A percentile compares a stretch with the other conserved stretches of the same genome.
phyloP scores from a whole-genome alignment of 768 basidiomycete species.

The Amanita rimosa region DNA sequence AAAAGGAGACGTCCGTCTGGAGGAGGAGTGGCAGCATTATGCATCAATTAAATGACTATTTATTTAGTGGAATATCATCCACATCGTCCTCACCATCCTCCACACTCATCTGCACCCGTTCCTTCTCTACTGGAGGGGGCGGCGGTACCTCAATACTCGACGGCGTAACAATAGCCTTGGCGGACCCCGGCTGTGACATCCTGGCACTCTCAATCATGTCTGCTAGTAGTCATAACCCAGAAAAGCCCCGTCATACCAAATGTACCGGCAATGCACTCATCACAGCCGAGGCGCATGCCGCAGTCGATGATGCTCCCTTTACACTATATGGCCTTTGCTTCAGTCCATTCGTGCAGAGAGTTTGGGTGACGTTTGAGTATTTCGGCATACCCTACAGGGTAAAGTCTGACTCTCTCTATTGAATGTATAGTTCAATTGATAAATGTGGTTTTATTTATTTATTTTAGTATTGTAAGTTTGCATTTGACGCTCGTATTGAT shows the following conservation, averaged over 20 bases:
- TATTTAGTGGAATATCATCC: conserved; percentile 55
- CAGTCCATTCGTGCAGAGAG: no score
- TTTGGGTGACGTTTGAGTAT: no score
- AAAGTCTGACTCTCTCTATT: conserved; percentile 2
- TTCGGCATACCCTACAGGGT: conserved; percentile 54
- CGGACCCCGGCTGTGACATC: conserved; percentile 1
- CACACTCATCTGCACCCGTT: conserved; percentile 27
- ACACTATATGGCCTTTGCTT: conserved; percentile 52
- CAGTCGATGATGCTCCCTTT: conserved; percentile 39
- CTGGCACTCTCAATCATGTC: conserved; percentile 1
- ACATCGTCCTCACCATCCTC: conserved; percentile 58
- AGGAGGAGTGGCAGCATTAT: no score
- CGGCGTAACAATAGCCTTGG: conserved; percentile 34
- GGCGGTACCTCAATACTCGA: conserved; percentile 68
- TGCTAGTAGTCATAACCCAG: neutral
- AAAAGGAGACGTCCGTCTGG: no score
- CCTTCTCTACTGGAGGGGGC: conserved; percentile 72
- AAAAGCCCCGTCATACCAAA: conserved; percentile 24
- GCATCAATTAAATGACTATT: no score
- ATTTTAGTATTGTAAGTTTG: conserved; percentile 15
- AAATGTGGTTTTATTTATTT: neutral
- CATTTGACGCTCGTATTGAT: neutral
- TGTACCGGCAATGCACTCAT: conserved; percentile 39
- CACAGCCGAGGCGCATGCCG: conserved; percentile 39
- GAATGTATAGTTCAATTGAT: neutral